phyloP scores from a whole-genome alignment of 2,329 filamentous ascomycete species.

The Neofusicoccum ribis region DNA sequence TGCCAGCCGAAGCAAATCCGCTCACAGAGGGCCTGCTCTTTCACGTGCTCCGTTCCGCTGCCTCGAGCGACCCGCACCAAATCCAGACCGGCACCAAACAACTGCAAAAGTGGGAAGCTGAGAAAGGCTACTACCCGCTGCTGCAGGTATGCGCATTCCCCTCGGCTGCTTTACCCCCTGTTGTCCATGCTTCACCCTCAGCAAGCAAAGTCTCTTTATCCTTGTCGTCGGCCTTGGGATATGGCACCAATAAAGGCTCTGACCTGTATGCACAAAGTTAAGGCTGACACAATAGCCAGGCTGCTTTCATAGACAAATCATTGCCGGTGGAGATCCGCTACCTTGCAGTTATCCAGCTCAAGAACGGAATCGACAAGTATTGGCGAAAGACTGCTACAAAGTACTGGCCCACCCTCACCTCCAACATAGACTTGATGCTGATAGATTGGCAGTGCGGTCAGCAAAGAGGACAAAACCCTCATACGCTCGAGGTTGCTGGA shows the following conservation, averaged over 20 bases:
- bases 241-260: not conserved
- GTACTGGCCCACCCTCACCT: conserved; percentile 37
- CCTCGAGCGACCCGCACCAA: conserved; percentile 49
- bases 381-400: conserved; percentile 82
- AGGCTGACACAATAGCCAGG: conserved; percentile 48
- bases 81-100: conserved; percentile 55
- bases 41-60: conserved; percentile 50
- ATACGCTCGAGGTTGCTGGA: conserved; percentile 77
- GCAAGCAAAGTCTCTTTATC: not conserved
- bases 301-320: conserved; percentile 77
- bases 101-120: conserved; percentile 52
- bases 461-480: conserved; percentile 69
- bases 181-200: not conserved
- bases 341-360: conserved; percentile 88
- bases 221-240: too few relatives aligned
- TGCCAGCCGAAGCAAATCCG: conserved; percentile 73
- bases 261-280: not conserved
- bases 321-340: conserved; percentile 79
- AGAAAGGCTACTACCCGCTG: conserved; percentile 49
- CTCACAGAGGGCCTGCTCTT: conserved; percentile 50
- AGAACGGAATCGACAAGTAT: conserved; percentile 93
- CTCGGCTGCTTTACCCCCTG: not conserved
- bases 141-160: conserved; percentile 38
- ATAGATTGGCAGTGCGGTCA: conserved; percentile 52
- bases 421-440: conserved; percentile 16